Evolutionary conservation across 495 filamentous ascomycete genomes (phyloP).

Genomic region (Penicillium cosmopolitanum): DNA sequence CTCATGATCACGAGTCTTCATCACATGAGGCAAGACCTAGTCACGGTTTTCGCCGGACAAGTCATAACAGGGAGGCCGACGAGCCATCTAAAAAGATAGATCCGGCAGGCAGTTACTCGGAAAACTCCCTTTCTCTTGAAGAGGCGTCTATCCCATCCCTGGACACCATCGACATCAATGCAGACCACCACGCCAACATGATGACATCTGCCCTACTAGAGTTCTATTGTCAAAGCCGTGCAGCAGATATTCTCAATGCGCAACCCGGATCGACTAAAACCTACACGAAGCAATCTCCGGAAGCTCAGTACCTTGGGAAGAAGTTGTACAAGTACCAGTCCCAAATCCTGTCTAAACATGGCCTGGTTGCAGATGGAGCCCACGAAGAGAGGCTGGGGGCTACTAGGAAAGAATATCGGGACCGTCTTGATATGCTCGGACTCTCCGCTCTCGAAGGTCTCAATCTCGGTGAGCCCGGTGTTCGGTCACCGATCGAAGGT

Average conservation of each 20-base stretch:
- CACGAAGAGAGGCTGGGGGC: constrained; percentile 40
- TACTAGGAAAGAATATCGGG: constrained; percentile 48
- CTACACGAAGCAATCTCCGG: constrained; percentile 49
- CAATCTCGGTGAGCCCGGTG: constrained; percentile 28
- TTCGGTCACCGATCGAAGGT: constrained; percentile 21
- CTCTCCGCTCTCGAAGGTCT: constrained; percentile 41
- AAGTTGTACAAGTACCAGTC: constrained; percentile 48
- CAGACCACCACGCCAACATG: constrained; percentile 44
- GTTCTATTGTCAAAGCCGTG: constrained; percentile 49
- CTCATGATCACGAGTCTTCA: background rate
- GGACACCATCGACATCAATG: constrained; percentile 32
- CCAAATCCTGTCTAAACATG: constrained; percentile 44
- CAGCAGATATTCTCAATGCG: constrained; percentile 50
- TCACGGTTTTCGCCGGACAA: constrained; percentile 5
- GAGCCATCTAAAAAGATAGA: constrained; percentile 7
- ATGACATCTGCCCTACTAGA: constrained; percentile 51
- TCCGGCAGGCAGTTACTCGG: constrained; percentile 16
- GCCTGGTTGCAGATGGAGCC: constrained; percentile 43
- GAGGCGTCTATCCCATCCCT: constrained; percentile 27
- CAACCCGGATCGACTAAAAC: constrained; percentile 33
- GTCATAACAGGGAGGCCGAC: constrained; percentile 14
- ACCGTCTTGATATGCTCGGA: constrained; percentile 47
- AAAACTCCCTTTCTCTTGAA: constrained; percentile 23
- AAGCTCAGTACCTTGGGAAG: constrained; percentile 46
- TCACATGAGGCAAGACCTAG: background rate